Conservation (phyloP, 805 yeast genomes). For the Candida fluviatilis region DNA sequence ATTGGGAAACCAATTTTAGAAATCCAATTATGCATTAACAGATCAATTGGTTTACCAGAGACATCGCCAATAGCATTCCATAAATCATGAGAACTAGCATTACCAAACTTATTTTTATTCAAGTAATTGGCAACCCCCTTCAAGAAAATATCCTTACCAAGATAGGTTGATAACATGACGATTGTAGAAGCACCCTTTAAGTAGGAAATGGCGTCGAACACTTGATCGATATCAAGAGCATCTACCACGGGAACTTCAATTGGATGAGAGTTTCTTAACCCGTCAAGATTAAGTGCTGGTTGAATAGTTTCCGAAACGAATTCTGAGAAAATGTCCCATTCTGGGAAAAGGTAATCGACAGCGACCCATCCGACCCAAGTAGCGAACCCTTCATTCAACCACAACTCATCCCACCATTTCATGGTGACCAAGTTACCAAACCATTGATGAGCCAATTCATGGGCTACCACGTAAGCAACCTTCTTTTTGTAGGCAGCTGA, state of each 20-base stretch:
- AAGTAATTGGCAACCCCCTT: constrained; percentile 71
- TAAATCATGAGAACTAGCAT: constrained; percentile 70
- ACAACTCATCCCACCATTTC: constrained; percentile 92
- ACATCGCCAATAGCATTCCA: constrained; percentile 65
- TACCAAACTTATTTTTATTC: constrained; percentile 56
- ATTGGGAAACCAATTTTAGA: constrained; percentile 71
- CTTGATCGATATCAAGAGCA: constrained; percentile 77
- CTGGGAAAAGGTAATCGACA: constrained; percentile 67
- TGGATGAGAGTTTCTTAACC: constrained; percentile 67
- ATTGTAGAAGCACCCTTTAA: constrained; percentile 77
- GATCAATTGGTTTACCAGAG: constrained; percentile 55
- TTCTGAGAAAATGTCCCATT: constrained; percentile 70
- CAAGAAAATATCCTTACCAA: constrained; percentile 66
- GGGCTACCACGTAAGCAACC: constrained; percentile 79
- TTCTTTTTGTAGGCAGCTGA: constrained; percentile 56
- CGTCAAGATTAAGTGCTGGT: constrained; percentile 50
- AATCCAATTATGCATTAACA: constrained; percentile 70
- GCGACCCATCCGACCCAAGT: constrained; percentile 79
- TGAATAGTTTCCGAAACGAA: constrained; percentile 51
- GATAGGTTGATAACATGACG: constrained; percentile 67
- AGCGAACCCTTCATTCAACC: constrained; percentile 90
- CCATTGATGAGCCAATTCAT: constrained; percentile 91
- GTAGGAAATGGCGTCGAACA: constrained; percentile 79
- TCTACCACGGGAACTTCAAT: constrained; percentile 76
- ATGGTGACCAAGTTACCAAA: constrained; percentile 85